These are phyloP conservation scores for Azolla pinnata DNA, from an alignment of 75 land plant species.

Conservation along the genomic window DNA sequence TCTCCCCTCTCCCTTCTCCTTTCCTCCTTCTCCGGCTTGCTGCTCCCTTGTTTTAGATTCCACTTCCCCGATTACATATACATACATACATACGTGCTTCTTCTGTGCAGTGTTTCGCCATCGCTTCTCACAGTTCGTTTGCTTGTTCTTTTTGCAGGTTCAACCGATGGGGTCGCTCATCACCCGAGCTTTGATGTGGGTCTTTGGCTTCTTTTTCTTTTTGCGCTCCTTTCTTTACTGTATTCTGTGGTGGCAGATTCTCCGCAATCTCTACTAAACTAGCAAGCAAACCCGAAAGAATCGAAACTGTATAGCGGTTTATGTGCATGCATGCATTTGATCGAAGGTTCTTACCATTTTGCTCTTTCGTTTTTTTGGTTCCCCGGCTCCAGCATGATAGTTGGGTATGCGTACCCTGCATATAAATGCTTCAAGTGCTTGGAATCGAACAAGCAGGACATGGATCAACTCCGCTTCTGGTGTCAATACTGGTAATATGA, in stretches of 20 bases:
- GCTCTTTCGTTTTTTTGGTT: conserved; percentile 1
- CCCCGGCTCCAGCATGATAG: conserved; percentile 21
- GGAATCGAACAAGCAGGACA: conserved; percentile 36
- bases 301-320: too few species aligned
- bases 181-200: conserved; percentile 69
- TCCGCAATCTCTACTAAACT: too few species aligned
- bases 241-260: too few species aligned
- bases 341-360: not conserved
- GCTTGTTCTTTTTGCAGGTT: too few species aligned
- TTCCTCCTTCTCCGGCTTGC: too few species aligned
- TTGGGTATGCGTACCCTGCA: conserved; percentile 48
- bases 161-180: conserved; percentile 74
- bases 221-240: not conserved
- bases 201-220: conserved; percentile 1
- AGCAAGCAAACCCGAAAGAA: too few species aligned
- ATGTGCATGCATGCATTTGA: not conserved
- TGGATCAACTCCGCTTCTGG: conserved; percentile 47
- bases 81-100: too few species aligned
- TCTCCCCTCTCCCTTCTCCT: too few species aligned
- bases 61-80: too few species aligned
- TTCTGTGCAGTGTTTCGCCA: too few species aligned
- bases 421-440: conserved; percentile 53
- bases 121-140: too few species aligned
- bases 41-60: too few species aligned
- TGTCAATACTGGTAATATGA: conserved; percentile 45